Evolutionary conservation across 768 basidiomycete species (phyloP), one percentile per base, ranked within the genome.

Genomic region (Kondoa subrosea): DNA sequence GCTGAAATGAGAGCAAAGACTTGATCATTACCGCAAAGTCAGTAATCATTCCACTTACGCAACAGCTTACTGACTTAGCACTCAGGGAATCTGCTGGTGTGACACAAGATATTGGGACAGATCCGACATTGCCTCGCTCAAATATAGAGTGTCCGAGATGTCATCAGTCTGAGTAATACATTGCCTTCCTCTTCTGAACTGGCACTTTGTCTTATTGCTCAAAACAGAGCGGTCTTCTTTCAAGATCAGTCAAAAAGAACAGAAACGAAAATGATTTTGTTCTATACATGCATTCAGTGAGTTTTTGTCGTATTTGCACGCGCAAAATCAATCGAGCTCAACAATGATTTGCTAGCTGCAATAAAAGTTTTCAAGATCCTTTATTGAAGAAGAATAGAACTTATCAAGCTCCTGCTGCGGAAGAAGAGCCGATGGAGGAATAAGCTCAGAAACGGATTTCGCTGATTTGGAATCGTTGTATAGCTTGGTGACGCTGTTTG

Each of bases 231-330:
- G 64, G 92, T 97, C 2, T 84, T 88, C 75, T 97, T 87, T 77
- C 93, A 96, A 77, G 93, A 96, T 77, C 93, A 97, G 76, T 95
- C 91, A 21, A 92, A 93, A 76, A 86, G 93, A 66, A 90, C 89
- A 73, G 90, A 93, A 76, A 96, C 93, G 1, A 83, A 88, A 1
- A 93, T 93, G 91, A 88, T 25, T 60, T 21, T 50, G 12, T 50
- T 50, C 40, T 50, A 50, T 21, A 50, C 40, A 8, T 50, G 40
- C 21, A 21, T 50, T 50, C 40, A 50, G 40, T 50, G 40, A n/a
- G n/a, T n/a, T n/a, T n/a, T n/a, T n/a, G n/a, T n/a, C n/a, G n/a
- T n/a, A n/a, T n/a, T n/a, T n/a, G n/a, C n/a, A n/a, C n/a, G n/a
- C n/a, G n/a, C n/a, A n/a, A n/a, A n/a, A n/a, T n/a, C n/a, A n/a